Conservation (phyloP, 768 basidiomycete species). For the Dacryopinax spathularia region DNA sequence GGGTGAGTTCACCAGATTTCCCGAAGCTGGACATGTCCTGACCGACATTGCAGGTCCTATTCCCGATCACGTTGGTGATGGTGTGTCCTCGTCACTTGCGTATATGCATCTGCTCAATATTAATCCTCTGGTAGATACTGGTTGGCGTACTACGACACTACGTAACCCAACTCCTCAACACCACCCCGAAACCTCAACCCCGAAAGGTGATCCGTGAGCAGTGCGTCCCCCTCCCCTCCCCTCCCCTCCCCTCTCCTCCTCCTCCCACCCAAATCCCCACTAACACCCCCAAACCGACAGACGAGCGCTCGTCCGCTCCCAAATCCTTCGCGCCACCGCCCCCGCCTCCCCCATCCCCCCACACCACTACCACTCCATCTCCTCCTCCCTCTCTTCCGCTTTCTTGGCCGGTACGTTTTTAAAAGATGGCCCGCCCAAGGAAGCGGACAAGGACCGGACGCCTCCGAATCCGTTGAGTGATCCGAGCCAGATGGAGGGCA, state of each 20-base stretch:
- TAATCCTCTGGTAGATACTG: conserved; percentile 45
- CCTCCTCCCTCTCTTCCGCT: conserved; percentile 54
- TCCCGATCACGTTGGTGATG: conserved; percentile 96
- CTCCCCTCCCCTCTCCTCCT: neutral
- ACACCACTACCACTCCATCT: conserved; percentile 56
- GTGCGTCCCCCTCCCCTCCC: conserved; percentile 35
- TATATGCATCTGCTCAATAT: neutral
- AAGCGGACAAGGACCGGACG: conserved; percentile 27
- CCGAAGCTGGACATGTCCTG: neutral
- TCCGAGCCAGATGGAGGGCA: conserved; percentile 86
- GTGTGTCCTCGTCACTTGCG: conserved; percentile 31
- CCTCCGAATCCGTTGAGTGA: conserved; percentile 78
- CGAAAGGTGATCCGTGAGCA: conserved; percentile 79
- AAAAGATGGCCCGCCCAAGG: conserved; percentile 64
- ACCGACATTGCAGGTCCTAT: conserved; percentile 37
- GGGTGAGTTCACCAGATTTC: conserved; percentile 28
- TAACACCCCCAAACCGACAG: conserved; percentile 24
- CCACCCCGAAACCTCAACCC: conserved; percentile 65
- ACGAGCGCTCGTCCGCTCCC: conserved; percentile 65
- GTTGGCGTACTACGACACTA: conserved; percentile 90
- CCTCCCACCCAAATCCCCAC: neutral
- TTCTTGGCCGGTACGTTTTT: conserved; percentile 68
- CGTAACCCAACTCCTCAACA: conserved; percentile 72
- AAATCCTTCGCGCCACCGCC: conserved; percentile 69
- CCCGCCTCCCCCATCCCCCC: conserved; percentile 69